Evolutionary conservation across 2,329 filamentous ascomycete genomes (phyloP).

Genomic region (Aspergillus costaricaensis): DNA sequence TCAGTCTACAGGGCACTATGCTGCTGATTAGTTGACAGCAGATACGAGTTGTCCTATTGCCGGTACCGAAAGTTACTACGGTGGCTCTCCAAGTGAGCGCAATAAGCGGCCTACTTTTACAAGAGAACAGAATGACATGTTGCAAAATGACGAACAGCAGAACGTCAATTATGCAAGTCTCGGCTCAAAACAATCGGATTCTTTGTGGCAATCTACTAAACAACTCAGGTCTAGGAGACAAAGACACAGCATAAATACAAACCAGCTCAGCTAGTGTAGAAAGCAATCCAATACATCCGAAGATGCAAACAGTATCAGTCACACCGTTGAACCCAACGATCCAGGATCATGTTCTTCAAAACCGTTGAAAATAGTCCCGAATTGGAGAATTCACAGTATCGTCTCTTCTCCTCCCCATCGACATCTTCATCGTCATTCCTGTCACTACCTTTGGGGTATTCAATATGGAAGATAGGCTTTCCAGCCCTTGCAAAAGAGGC

Average conservation of each 20-base stretch:
- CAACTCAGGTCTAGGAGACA: too few species aligned
- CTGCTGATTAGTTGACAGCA: too few species aligned
- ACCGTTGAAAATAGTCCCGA: constrained; percentile 62
- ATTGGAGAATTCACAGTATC: constrained; percentile 52
- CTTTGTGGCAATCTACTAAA: too few species aligned
- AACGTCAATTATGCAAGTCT: too few species aligned
- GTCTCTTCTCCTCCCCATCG: constrained; percentile 29
- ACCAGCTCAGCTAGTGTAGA: not conserved
- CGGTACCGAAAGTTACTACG: too few species aligned
- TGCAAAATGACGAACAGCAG: too few species aligned
- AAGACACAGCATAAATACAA: not conserved
- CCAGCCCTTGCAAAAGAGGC: constrained; percentile 58
- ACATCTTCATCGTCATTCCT: constrained; percentile 37
- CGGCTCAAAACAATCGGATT: too few species aligned
- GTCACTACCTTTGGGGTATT: constrained; percentile 61
- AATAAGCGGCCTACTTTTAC: too few species aligned
- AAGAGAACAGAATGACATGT: too few species aligned
- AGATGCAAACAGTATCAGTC: constrained; percentile 1
- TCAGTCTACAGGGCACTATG: too few species aligned
- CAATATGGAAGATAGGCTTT: constrained; percentile 73
- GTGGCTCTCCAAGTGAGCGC: too few species aligned
- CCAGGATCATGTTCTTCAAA: constrained; percentile 65
- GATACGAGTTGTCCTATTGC: too few species aligned
- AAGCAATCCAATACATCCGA: not conserved
- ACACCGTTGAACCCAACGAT: constrained; percentile 65